These are phyloP conservation scores for Quercus lobata DNA, from an alignment of 331 rosid genomes.

Conservation along the genomic window DNA sequence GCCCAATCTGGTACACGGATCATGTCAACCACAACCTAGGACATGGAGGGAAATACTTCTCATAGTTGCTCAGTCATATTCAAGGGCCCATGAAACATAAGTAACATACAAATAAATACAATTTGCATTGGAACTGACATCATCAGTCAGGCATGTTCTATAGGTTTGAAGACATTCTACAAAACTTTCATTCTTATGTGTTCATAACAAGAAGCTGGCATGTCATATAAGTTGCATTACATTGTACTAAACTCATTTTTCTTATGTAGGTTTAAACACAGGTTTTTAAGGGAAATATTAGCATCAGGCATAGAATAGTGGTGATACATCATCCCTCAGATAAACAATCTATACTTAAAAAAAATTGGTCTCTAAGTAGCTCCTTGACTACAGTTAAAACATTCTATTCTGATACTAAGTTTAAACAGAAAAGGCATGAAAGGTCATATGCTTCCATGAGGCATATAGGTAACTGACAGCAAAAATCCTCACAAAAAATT, in stretches of 20 bases:
- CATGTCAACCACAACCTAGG: slow-evolving; percentile 85
- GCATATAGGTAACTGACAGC: not conserved
- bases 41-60: slow-evolving; percentile 24
- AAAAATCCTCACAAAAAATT: not conserved
- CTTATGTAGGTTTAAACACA: not conserved
- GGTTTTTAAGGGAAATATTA: not conserved
- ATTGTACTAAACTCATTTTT: not conserved
- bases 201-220: not conserved
- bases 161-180: not conserved
- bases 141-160: not conserved
- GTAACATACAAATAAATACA: not conserved
- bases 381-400: not conserved
- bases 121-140: not conserved
- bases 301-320: not conserved
- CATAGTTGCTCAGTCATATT: slow-evolving; percentile 7
- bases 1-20: slow-evolving; percentile 98
- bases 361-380: not conserved
- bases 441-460: not conserved
- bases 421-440: not conserved
- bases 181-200: not conserved
- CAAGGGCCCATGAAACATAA: slow-evolving; percentile 3
- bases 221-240: not conserved
- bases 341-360: not conserved
- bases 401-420: not conserved
- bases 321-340: not conserved